Conservation (phyloP, 371 early-diverging fungal genomes). For the Haplosporangium sp. region DNA sequence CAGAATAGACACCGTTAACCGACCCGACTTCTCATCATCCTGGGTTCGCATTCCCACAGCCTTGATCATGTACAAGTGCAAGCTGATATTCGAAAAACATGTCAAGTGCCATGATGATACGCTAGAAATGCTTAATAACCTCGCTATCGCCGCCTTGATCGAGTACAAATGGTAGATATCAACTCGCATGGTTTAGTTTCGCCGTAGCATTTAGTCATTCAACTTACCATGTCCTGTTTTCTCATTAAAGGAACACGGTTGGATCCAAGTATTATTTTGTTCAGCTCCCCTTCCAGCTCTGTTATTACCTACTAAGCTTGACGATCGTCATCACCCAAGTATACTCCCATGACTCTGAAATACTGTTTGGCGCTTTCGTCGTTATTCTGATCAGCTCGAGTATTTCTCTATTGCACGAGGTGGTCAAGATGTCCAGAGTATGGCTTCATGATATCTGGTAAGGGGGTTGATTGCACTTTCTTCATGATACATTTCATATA, state of each 20-base stretch:
- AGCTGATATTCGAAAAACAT: background rate
- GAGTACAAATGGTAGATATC: constrained; percentile 26
- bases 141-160: constrained; percentile 23
- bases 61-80: constrained; percentile 2
- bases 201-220: background rate
- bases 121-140: constrained; percentile 15
- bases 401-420: constrained; percentile 24
- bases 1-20: background rate
- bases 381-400: constrained; percentile 12
- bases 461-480: background rate
- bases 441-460: constrained; percentile 12
- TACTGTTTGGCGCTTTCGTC: background rate
- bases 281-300: constrained; percentile 17
- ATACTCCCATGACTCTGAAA: constrained; percentile 2
- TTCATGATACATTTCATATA: background rate
- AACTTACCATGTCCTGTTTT: background rate
- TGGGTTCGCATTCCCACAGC: constrained; percentile 2
- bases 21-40: background rate
- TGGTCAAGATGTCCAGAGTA: constrained; percentile 4
- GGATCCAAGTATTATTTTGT: constrained; percentile 24
- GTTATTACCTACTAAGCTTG: constrained; percentile 19
- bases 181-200: background rate
- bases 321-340: constrained; percentile 12
- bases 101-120: constrained; percentile 7
- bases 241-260: constrained; percentile 20